Base-by-base conservation (phyloP, 768 basidiomycete species). In the Tubosaeta brunneosetosa region DNA sequence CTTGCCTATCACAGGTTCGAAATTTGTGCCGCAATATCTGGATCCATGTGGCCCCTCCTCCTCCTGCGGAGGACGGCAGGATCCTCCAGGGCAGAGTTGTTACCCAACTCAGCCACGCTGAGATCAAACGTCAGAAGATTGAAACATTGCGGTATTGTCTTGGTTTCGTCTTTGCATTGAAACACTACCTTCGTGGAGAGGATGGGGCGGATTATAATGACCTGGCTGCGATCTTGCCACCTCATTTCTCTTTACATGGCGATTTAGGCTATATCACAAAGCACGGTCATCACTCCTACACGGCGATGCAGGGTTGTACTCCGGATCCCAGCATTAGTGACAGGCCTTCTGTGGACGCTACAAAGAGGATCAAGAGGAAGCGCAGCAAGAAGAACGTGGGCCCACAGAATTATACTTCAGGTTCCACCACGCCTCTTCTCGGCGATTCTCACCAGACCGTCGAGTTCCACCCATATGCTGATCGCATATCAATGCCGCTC, bases 161-260 rank as follows among this genome's bases (percentile, higher is more conserved):
- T 65, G 83, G 83, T 9, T 86, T 81, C 63, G 82, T 89, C 3
- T 81, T 81, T 51, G 86, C 94, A 47, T 73, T 74, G 14, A 83
- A 83, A 65, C 86, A 95, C 66, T 92, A 94, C 66, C 77, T 94
- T 46, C 88, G 91, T 41, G 88, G 84, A 46, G 87, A 92, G 58
- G 89, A 90, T 62, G 89, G 92, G 3, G 67, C 82, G 9, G 75
- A 84, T 22, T 83, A 82, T 62, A 73, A 77, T 2, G 91, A 93
- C 68, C 85, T 86, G 59, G 66, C 63, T 0, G 84, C 78, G 11
- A 73, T 93, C 50, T 69, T 94, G 17, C 91, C 91, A 0, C 61
- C 76, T 4, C 78, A 77, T 14, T 83, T 89, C 53, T 66, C 71
- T 38, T 77, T 77, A 10, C 76, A 73, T 49, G 76, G 76, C 37